These are phyloP conservation scores for Ophiostoma sp. DNA, from an alignment of 2,329 filamentous ascomycete genomes.

Conservation along the genomic window DNA sequence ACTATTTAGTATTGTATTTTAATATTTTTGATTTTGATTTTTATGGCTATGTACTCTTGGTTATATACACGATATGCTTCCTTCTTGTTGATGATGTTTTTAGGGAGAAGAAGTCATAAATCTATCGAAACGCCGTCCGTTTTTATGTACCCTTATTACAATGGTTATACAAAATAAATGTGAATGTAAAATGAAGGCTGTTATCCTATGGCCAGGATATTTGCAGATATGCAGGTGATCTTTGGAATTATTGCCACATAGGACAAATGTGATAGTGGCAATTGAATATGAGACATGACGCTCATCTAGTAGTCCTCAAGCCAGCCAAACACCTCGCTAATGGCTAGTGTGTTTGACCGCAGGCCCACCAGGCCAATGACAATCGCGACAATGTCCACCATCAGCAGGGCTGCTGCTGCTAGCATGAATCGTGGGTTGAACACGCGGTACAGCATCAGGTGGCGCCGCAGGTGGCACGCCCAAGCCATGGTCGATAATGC, in stretches of 20 bases:
- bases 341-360: constrained; percentile 68
- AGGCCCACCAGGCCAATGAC: constrained; percentile 67
- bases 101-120: background rate
- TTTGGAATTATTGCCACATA: no score
- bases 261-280: no score
- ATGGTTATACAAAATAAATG: constrained; percentile 11
- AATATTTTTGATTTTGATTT: background rate
- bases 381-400: constrained; percentile 71
- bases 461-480: constrained; percentile 79
- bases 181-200: background rate
- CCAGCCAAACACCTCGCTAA: constrained; percentile 87
- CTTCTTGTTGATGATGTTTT: background rate
- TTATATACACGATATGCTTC: background rate
- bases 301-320: constrained; percentile 25
- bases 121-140: constrained; percentile 15
- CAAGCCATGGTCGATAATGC: constrained; percentile 83
- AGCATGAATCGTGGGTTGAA: constrained; percentile 90
- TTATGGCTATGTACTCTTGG: no score
- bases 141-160: constrained; percentile 8
- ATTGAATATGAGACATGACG: no score
- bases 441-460: constrained; percentile 94
- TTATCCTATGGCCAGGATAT: background rate
- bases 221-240: background rate
- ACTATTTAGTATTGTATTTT: background rate
- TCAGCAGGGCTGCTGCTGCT: constrained; percentile 62